Base-by-base conservation (phyloP, 495 filamentous ascomycete genomes). In the Extremus antarcticus region DNA sequence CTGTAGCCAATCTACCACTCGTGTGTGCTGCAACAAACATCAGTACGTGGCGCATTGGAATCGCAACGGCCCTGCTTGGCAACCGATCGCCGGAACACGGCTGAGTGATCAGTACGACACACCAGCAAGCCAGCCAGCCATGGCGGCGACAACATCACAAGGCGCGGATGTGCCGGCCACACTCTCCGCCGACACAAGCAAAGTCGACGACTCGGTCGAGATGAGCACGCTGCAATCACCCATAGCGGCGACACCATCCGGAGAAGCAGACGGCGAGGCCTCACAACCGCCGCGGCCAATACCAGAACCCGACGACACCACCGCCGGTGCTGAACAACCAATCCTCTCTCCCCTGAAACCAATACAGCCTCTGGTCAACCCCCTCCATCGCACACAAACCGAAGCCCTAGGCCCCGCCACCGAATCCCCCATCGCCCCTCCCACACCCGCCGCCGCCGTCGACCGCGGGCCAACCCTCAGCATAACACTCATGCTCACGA, bases 401-500 rank as follows among this genome's bases (percentile, higher is more conserved):
- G 65, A 66, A 61, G 67, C 67, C 50, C 68, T 70, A 17, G 70
- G 66, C n/a, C 66, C 70, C 10, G 68, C 67, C 23, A 65, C 69
- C 46, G 69, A 71, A 24, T 55, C 38, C 11, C 64, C 65, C 17
- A 60, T 54, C 40, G 25, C 55, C 16, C 54, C 59, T 1, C 59
- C 65, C 13, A 16, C 51, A 29, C 56, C 65, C 53, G n/a, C n/a
- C n/a, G n/a, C n/a, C n/a, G n/a, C n/a, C n/a, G 43, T 56, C 40
- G 21, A 57, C 16, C 57, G 52, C 25, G 66, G 63, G 10, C 69
- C 69, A 2, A 62, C 66, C 13, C 58, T 71, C 41, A 49, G 69
- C 35, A 83, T 95, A 60, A 94, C 86, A 19, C 72, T 95, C 11
- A 76, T 94, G 10, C 78, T 94, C 43, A 86, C 82, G 0, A 88